Evolutionary conservation across 148 eudicot species (phyloP), one percentile per base, ranked within the genome.

Genomic region (Limonium bicolor): DNA sequence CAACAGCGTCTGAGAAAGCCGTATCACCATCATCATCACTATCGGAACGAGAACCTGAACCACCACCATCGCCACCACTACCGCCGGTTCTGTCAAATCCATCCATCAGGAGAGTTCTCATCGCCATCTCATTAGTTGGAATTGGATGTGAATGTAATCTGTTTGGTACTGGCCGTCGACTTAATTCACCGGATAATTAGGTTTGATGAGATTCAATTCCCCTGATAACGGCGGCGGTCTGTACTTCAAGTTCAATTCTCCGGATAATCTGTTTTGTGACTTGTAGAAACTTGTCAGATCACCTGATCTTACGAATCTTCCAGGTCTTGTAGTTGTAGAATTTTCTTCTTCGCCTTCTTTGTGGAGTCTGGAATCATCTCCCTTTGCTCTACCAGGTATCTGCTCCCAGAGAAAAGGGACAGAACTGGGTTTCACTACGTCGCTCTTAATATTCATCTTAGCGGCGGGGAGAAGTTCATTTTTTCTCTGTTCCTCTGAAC

Each of bases 361-460:
- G 7, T 21, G 59, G 13, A 46, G 20, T 16, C 13, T 50, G 20
- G 14, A 4, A 10, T 58, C 47, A 7, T n/a, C 16, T 15, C 44
- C 36, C 61, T 72, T 77, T 0, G 76, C 51, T 56, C 61, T 62
- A 20, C 84, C 84, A 0, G 84, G 84, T 11, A 44, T 57, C 28
- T 57, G 60, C 43, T 77, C 84, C 84, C 84, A 77, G 13, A 21
- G 2, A 44, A 77, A 77, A 2, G 84, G 84, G 20, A 77, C 73
- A 0, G 84, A 54, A 4, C 56, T 76, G 8, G 79, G 84, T 56
- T 72, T 63, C 7, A 62, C 32, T 20, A 72, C 70, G 49, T 77
- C 72, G 4, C 27, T 58, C 19, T n/a, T n/a, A n/a, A n/a, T n/a
- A n/a, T n/a, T n/a, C n/a, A n/a, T 38, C 20, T 61, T 59, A 4